Base-by-base conservation (phyloP, 2,329 filamentous ascomycete species). In the Microdochium paspali region DNA sequence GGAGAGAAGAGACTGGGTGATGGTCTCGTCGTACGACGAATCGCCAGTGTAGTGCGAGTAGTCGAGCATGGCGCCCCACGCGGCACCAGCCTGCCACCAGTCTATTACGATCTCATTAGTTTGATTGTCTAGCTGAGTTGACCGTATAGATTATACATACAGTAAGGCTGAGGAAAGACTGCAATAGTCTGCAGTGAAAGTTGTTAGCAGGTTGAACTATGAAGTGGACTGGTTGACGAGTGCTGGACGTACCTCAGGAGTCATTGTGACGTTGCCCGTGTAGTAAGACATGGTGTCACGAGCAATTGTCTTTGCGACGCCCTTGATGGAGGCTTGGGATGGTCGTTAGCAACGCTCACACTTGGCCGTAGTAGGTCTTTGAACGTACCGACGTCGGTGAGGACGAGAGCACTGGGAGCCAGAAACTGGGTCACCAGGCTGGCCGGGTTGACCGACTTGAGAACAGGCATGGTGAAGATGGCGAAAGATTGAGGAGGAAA, bases 11-110 rank as follows among this genome's bases (percentile, higher is more conserved):
- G 77, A 82, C 51, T 82, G 68, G 28, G 75, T 72, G 45, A 82
- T 69, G 3, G 76, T 68, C 23, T 76, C 66, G 59, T 84, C 80
- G 64, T 86, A 85, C 47, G 67, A 72, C 3, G 71, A 58, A 60
- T 87, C 83, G 39, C 73, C 70, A 1, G 83, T 86, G 59, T 76
- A 79, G 58, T 84, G 74, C 51, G 79, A 85, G 61, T 87, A 87
- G 61, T 87, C 80, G 25, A 87, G 64, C 71, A 87, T 75, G 28
- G 75, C 69, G n/a, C 81, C 81, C 74, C 81, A 84, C 49, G 82
- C 71, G 7, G 79, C 80, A 44, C 82, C 82, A 30, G 72, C 70
- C 54, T 82, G 75, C 81, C 80, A 84, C 78, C 78, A 84, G 67
- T 80, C 61, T 56, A 31, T 23, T 21, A 15, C n/a, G 45, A 39